Evolutionary conservation across 1,284 basidiomycete genomes (phyloP).

Genomic region (Papiliotrema flavescens): DNA sequence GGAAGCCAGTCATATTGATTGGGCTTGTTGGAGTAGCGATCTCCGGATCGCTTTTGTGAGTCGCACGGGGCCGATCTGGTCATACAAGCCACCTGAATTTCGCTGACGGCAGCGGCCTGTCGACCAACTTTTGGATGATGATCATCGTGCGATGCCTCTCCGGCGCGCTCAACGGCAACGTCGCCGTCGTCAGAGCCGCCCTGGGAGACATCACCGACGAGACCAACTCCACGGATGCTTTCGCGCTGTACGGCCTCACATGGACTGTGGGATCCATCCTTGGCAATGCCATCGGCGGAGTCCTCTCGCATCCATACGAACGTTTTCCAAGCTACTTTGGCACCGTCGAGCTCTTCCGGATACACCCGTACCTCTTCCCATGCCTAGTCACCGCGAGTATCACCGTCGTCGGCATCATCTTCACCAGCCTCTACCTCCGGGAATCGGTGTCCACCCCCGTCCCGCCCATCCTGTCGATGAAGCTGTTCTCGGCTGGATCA

Average conservation of each 20-base stretch:
- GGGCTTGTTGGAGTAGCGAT: conserved; percentile 41
- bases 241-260: conserved; percentile 46
- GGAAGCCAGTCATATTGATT: conserved; percentile 41
- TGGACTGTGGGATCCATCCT: conserved; percentile 46
- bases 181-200: conserved; percentile 44
- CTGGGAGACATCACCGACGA: conserved; percentile 48
- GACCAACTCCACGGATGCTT: conserved; percentile 45
- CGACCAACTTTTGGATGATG: conserved; percentile 41
- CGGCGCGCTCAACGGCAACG: conserved; percentile 46
- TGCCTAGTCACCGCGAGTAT: conserved; percentile 47
- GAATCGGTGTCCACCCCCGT: conserved; percentile 28
- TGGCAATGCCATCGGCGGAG: conserved; percentile 39
- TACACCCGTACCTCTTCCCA: conserved; percentile 51
- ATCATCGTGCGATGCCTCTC: conserved; percentile 35
- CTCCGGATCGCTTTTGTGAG: conserved; percentile 40
- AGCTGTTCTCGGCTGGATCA: not conserved
- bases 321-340: conserved; percentile 50
- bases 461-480: conserved; percentile 2
- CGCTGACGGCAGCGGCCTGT: conserved; percentile 30
- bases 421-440: conserved; percentile 45
- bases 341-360: conserved; percentile 34
- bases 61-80: not conserved
- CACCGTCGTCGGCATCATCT: conserved; percentile 48
- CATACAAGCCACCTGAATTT: not conserved
- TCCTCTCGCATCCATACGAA: conserved; percentile 49